These are phyloP conservation scores for Clavaria fumosa DNA, from an alignment of 768 basidiomycete species.

Conservation along the genomic window DNA sequence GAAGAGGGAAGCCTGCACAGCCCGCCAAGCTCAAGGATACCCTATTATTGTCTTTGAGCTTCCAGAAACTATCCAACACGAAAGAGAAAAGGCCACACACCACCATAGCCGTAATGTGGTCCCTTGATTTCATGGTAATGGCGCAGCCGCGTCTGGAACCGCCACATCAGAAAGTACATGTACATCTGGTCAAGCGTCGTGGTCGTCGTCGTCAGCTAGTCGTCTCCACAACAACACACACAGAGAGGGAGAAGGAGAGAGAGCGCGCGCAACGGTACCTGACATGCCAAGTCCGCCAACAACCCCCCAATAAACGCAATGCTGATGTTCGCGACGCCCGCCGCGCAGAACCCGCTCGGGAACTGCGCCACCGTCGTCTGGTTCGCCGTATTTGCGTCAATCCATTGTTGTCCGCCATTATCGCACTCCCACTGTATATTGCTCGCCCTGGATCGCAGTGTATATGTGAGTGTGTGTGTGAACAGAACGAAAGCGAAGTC, in stretches of 20 bases:
- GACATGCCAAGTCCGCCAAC: conserved; percentile 49
- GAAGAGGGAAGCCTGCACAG: no score
- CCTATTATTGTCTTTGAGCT: no score
- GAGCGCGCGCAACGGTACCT: conserved; percentile 29
- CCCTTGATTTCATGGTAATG: conserved; percentile 53
- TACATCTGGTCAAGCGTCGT: conserved; percentile 36
- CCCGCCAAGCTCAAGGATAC: no score
- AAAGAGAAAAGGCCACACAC: conserved; percentile 24
- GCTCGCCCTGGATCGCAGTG: no score
- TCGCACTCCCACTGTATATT: conserved; percentile 62
- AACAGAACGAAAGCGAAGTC: conserved; percentile 1
- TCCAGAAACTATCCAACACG: conserved; percentile 4
- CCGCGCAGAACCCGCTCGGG: conserved; percentile 40
- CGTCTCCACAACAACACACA: conserved; percentile 15
- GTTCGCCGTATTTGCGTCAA: conserved; percentile 26
- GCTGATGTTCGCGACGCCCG: conserved; percentile 45
- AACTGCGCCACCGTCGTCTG: conserved; percentile 25
- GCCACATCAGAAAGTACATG: conserved; percentile 65
- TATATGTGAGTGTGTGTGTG: conserved; percentile 11
- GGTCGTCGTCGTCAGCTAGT: conserved; percentile 9
- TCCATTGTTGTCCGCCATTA: conserved; percentile 53
- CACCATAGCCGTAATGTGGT: conserved; percentile 42
- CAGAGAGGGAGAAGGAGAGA: conserved; percentile 6
- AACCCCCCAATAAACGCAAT: conserved; percentile 50
- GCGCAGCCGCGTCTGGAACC: conserved; percentile 54